Percentiles rank a stretch among this genome's conserved stretches.
phyloP scores from a whole-genome alignment of 2,329 filamentous ascomycete species.

The Chalaropsis ovoidea region DNA sequence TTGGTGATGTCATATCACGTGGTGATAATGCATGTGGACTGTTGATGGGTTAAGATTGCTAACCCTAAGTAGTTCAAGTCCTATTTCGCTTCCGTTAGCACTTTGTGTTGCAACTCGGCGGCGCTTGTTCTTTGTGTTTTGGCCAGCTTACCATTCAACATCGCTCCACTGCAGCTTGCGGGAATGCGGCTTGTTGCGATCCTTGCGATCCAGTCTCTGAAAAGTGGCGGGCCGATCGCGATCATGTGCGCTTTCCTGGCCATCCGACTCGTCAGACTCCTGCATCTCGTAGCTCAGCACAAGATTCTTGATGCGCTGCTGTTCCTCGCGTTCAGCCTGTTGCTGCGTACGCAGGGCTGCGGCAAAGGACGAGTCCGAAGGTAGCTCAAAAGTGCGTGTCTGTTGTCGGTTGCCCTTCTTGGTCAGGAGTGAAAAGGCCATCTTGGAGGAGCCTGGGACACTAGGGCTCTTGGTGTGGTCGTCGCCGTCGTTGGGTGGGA shows the following conservation, averaged over 20 bases:
- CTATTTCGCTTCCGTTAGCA: background rate
- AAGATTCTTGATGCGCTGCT: constrained; percentile 95
- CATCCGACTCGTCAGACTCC: constrained; percentile 68
- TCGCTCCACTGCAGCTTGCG: constrained; percentile 91
- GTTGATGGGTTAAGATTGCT: no score
- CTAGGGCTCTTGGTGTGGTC: background rate
- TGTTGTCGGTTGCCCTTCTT: constrained; percentile 95
- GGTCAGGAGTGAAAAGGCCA: constrained; percentile 93
- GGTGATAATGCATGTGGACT: no score
- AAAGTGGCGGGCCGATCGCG: constrained; percentile 42
- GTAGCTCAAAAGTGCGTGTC: constrained; percentile 82
- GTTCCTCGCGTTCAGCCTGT: constrained; percentile 87
- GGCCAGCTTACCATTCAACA: constrained; percentile 78
- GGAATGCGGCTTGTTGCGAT: constrained; percentile 67
- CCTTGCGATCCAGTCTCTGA: constrained; percentile 46
- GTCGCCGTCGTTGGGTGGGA: background rate
- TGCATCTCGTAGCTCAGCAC: constrained; percentile 93
- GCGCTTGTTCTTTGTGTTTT: no score
- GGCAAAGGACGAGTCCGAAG: constrained; percentile 85
- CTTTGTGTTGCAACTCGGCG: background rate
- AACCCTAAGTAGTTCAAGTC: background rate
- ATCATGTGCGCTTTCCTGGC: constrained; percentile 32
- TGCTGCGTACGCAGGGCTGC: constrained; percentile 94
- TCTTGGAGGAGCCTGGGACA: constrained; percentile 42
- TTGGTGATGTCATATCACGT: no score